Evolutionary conservation across 1,284 basidiomycete genomes (phyloP).

Genomic region (Xanthoconium separans): DNA sequence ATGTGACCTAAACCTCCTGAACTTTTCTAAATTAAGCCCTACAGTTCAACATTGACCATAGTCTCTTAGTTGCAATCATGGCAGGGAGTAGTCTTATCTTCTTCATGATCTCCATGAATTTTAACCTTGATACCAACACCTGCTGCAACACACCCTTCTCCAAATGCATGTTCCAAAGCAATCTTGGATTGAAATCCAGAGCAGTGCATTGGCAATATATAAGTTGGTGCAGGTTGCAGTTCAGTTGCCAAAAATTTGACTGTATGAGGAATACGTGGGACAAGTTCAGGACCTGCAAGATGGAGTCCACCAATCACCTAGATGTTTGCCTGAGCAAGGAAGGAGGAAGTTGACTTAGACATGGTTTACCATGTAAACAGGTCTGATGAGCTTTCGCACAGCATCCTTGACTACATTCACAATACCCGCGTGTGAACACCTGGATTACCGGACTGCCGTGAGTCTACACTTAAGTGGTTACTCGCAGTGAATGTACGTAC

Average conservation of each 20-base stretch:
- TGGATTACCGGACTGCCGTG: not conserved
- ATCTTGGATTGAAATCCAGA: conserved; percentile 73
- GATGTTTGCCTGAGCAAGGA: not conserved
- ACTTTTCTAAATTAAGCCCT: too few relatives aligned
- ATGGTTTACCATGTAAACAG: conserved; percentile 66
- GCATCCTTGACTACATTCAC: conserved; percentile 79
- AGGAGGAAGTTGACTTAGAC: not conserved
- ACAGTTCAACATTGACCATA: not conserved
- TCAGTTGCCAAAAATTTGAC: conserved; percentile 65
- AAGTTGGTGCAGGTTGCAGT: conserved; percentile 62
- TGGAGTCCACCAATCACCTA: conserved; percentile 80
- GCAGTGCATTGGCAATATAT: conserved; percentile 82
- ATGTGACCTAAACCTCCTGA: too few relatives aligned
- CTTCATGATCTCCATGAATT: conserved; percentile 42
- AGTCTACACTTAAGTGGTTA: not conserved
- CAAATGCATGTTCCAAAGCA: conserved; percentile 64
- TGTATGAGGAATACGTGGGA: conserved; percentile 63
- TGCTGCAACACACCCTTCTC: conserved; percentile 71
- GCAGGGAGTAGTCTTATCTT: conserved; percentile 39
- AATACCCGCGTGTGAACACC: conserved; percentile 82
- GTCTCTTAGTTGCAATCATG: conserved; percentile 10
- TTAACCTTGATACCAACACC: conserved; percentile 70
- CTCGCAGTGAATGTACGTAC: conserved; percentile 39
- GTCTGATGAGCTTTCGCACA: conserved; percentile 56
- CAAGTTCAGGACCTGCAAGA: conserved; percentile 64